Percentiles rank a stretch among this genome's conserved stretches.
Conservation (phyloP, 1,284 basidiomycete species). For the Microbotryum violaceum region DNA sequence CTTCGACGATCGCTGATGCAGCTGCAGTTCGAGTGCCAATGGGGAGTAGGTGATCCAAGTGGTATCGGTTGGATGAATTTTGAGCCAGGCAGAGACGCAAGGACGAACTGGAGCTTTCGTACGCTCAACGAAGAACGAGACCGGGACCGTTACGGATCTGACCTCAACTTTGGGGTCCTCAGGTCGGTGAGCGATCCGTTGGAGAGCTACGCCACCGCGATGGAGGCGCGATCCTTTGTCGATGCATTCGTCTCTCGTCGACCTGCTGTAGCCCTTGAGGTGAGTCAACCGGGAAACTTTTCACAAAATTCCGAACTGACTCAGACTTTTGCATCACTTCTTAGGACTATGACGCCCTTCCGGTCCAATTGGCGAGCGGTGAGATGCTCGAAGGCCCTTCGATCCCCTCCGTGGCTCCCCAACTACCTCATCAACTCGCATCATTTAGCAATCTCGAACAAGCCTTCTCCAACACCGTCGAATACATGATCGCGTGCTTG, state of each 20-base stretch:
- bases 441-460: not conserved
- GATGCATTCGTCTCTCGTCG: constrained; percentile 31
- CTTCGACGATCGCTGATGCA: constrained; percentile 54
- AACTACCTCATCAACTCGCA: not conserved
- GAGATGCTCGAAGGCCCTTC: not conserved
- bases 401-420: not conserved
- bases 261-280: constrained; percentile 20
- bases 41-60: constrained; percentile 4
- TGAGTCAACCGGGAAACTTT: constrained; percentile 9
- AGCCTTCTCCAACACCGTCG: constrained; percentile 3
- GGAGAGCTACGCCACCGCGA: not conserved
- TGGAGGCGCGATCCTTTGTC: constrained; percentile 28
- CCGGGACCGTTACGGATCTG: no score
- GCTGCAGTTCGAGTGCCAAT: constrained; percentile 51
- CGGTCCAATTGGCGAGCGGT: not conserved
- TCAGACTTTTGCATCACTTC: no score
- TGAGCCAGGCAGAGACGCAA: not conserved
- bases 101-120: constrained; percentile 11
- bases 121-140: no score
- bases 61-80: constrained; percentile 6
- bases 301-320: no score
- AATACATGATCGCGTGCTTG: constrained; percentile 1
- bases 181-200: no score
- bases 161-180: no score
- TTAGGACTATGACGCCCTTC: no score